Conservation (phyloP, 2,329 filamentous ascomycete species). For the Aschersonia sp. region DNA sequence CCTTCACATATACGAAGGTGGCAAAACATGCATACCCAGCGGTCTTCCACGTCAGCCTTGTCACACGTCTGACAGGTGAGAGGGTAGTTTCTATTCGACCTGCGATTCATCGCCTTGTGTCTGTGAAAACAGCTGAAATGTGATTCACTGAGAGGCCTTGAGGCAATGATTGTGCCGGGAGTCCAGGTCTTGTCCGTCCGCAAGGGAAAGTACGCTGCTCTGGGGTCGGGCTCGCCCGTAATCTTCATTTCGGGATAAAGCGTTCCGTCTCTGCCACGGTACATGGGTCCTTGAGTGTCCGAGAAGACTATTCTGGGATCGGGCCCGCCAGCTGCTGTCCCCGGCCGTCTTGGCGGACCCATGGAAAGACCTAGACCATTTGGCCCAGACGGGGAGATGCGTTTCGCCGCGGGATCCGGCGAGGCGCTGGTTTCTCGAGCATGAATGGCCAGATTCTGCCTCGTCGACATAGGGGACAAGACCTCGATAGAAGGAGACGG, state of each 20-base stretch:
- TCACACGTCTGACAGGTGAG: slow-evolving; percentile 39
- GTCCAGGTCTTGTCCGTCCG: slow-evolving; percentile 13
- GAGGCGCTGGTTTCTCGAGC: slow-evolving; percentile 4
- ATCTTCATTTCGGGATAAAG: slow-evolving; percentile 26
- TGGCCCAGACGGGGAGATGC: background rate
- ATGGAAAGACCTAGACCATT: background rate
- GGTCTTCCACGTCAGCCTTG: slow-evolving; percentile 26
- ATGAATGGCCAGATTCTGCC: slow-evolving; percentile 1
- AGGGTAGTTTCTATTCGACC: slow-evolving; percentile 32
- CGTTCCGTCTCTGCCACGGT: slow-evolving; percentile 22
- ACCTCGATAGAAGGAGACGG: background rate
- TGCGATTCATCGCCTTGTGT: slow-evolving; percentile 32
- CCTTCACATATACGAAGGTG: slow-evolving; percentile 34
- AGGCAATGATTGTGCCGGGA: slow-evolving; percentile 23
- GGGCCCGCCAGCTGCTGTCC: slow-evolving; percentile 9
- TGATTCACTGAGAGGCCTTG: slow-evolving; percentile 27
- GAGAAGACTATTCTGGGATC: slow-evolving; percentile 18
- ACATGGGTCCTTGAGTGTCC: slow-evolving; percentile 18
- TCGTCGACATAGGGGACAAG: slow-evolving; percentile 7
- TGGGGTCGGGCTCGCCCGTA: slow-evolving; percentile 17
- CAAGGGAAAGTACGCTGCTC: slow-evolving; percentile 22
- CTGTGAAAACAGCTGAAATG: slow-evolving; percentile 31
- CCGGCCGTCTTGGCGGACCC: slow-evolving; percentile 3
- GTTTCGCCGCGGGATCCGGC: background rate
- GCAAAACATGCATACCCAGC: slow-evolving; percentile 35